Evolutionary conservation across 495 filamentous ascomycete species (phyloP).

Genomic region (Penicillium atrosanguineum): DNA sequence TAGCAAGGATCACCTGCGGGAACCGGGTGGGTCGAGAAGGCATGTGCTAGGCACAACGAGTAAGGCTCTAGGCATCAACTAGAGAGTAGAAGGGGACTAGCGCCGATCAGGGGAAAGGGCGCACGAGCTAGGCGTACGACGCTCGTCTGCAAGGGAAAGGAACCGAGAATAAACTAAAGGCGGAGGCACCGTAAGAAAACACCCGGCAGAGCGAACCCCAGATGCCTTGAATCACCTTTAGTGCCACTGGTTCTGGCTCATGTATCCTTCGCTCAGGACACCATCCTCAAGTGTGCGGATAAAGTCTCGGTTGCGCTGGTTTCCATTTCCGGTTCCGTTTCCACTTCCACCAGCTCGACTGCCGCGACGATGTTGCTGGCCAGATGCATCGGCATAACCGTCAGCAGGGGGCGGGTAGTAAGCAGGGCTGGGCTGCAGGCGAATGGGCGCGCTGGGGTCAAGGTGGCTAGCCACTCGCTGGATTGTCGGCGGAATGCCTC

Average conservation of each 20-base stretch:
- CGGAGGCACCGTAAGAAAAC: conserved; percentile 3
- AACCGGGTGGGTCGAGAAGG: conserved; percentile 6
- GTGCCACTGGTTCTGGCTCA: conserved; percentile 64
- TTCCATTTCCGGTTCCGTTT: conserved; percentile 28
- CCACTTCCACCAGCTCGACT: conserved; percentile 62
- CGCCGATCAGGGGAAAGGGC: neutral
- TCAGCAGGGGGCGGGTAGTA: conserved; percentile 97
- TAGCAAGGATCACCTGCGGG: neutral
- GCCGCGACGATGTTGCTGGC: conserved; percentile 71
- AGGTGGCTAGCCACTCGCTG: conserved; percentile 97
- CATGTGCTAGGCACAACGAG: conserved; percentile 8
- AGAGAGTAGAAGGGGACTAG: conserved; percentile 4
- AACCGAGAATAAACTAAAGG: neutral
- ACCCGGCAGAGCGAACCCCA: neutral
- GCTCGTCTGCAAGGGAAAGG: conserved; percentile 3
- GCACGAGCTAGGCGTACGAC: conserved; percentile 12
- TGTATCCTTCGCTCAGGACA: conserved; percentile 80
- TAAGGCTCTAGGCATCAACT: conserved; percentile 10
- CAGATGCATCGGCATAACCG: conserved; percentile 63
- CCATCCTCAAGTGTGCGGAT: conserved; percentile 92
- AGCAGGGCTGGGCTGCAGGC: conserved; percentile 91
- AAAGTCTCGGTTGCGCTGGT: conserved; percentile 75
- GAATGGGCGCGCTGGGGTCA: conserved; percentile 90
- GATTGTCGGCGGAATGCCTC: conserved; percentile 86
- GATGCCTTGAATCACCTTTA: conserved; percentile 16